A percentile compares a stretch with the other conserved stretches of the same genome.
These are phyloP conservation scores for Pythium aphanidermatum DNA, from an alignment of 352 stramenopile genomes.

Conservation along the genomic window DNA sequence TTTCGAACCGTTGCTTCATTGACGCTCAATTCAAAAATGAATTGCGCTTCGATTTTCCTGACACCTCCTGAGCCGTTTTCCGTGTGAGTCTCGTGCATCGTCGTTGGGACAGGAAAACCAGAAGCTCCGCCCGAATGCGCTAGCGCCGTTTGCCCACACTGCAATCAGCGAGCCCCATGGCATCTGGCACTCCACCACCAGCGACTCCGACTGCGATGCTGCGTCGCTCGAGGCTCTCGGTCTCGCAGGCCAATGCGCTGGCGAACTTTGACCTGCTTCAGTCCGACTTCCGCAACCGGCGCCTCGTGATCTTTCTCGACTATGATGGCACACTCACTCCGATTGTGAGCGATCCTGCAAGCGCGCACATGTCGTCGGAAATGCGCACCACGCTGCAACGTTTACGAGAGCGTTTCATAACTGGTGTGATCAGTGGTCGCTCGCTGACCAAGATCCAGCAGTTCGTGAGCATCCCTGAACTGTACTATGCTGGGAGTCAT, in stretches of 20 bases:
- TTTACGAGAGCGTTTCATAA: slow-evolving; percentile 74
- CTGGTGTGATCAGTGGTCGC: slow-evolving; percentile 81
- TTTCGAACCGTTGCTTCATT: too few species aligned
- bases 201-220: background rate
- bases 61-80: background rate
- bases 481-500: slow-evolving; percentile 89
- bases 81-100: slow-evolving; percentile 4
- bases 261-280: slow-evolving; percentile 60
- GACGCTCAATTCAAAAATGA: slow-evolving; percentile 20
- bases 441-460: slow-evolving; percentile 86
- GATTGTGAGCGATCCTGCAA: slow-evolving; percentile 84
- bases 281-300: slow-evolving; percentile 39
- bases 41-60: background rate
- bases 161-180: background rate
- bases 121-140: background rate
- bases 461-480: slow-evolving; percentile 81
- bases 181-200: background rate
- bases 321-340: slow-evolving; percentile 88
- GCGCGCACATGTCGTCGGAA: slow-evolving; percentile 56
- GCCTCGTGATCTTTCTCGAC: slow-evolving; percentile 83
- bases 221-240: slow-evolving; percentile 40
- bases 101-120: slow-evolving; percentile 3
- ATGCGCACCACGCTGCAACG: slow-evolving; percentile 72
- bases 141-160: too few species aligned
- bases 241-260: slow-evolving; percentile 70